Evolutionary conservation across 768 basidiomycete genomes (phyloP), one percentile per base, ranked within the genome.

Genomic region (Flagelloscypha sp.): DNA sequence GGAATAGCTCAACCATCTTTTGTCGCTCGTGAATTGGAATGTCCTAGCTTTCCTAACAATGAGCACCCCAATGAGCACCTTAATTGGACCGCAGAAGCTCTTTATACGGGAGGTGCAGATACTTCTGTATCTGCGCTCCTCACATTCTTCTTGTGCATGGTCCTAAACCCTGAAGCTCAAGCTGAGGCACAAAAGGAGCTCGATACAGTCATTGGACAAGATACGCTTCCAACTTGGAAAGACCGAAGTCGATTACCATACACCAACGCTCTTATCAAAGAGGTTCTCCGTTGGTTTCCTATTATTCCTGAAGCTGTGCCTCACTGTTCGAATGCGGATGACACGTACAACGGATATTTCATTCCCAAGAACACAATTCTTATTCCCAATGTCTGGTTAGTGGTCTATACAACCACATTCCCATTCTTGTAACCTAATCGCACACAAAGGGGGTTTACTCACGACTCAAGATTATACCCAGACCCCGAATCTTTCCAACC

Each of bases 401-500:
- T 7, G 21, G 27, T 37, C 11, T 18, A 11, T 40, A 19, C 28
- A 13, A 31, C 13, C 4, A 1, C 12, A 4, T 27, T 37, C 18
- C 4, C n/a, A 5, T n/a, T 13, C 1, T 18, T 17, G 8, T 25
- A 19, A n/a, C n/a, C n/a, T n/a, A n/a, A n/a, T n/a, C n/a, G n/a
- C n/a, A n/a, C n/a, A n/a, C n/a, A n/a, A 7, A 62, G 61, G 59
- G 52, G 47, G 6, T 52, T 60, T 7, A 38, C 53, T 30, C 56
- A 52, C 13, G 57, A 63, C 40, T 54, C 55, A 5, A 35, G 44
- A 2, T 33, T 53, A 1, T 65, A 53, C 41, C 49, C 55, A 0
- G 47, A 63, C 25, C 62, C 65, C 0, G 45, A 56, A 1, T 38
- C 32, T 1, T 65, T 63, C 47, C 38, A 42, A 7, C 62, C 62